Evolutionary conservation across 139 green algal species (phyloP).

Genomic region (Auxenochlorella protothecoides): DNA sequence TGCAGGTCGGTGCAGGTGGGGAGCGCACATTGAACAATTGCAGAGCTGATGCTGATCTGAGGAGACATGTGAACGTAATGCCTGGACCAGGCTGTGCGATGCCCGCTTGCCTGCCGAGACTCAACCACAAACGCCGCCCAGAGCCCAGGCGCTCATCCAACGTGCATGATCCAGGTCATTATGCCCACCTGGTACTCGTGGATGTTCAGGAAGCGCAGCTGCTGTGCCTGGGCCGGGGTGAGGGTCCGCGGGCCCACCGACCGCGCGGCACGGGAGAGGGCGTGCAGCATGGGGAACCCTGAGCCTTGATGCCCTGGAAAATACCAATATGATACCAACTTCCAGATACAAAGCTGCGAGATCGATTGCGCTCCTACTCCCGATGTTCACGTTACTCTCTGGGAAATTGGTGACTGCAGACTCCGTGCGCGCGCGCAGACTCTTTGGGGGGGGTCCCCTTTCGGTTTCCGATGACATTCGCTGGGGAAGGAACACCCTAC

Average conservation of each 20-base stretch:
- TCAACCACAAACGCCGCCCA: neutral
- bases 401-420: too few relatives aligned
- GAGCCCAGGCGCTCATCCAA: slow-evolving; percentile 5
- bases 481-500: too few relatives aligned
- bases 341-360: too few relatives aligned
- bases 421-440: too few relatives aligned
- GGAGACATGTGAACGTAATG: neutral
- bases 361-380: too few relatives aligned
- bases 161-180: neutral
- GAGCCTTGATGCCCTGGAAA: neutral
- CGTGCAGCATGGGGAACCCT: neutral
- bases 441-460: too few relatives aligned
- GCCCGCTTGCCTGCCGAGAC: neutral
- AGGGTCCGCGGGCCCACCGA: neutral
- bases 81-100: neutral
- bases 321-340: neutral
- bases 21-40: neutral
- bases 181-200: slow-evolving; percentile 87
- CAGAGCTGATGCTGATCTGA: neutral
- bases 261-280: neutral
- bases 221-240: slow-evolving; percentile 20
- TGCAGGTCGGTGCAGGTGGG: slow-evolving; percentile 24
- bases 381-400: too few relatives aligned
- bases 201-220: slow-evolving; percentile 77
- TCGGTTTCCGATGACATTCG: too few relatives aligned